Conservation (phyloP, 495 filamentous ascomycete species). For the Xylaria telfairii region DNA sequence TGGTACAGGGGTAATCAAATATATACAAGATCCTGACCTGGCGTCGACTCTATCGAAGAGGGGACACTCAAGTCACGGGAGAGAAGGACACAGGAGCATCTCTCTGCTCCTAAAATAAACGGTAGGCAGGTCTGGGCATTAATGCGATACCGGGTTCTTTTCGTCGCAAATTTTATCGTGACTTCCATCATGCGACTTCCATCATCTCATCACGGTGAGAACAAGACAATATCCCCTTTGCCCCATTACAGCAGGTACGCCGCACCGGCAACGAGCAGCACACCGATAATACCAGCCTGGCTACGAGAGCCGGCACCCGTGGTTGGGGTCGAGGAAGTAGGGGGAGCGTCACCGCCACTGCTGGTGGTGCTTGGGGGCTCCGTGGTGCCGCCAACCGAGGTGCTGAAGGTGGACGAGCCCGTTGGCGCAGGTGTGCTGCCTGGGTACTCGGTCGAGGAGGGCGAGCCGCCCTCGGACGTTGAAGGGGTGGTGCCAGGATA, state of each 20-base stretch:
- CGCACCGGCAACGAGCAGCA: constrained; percentile 31
- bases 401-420: constrained; percentile 16
- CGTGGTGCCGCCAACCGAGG: constrained; percentile 4
- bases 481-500: constrained; percentile 14
- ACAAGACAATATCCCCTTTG: neutral
- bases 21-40: constrained; percentile 18
- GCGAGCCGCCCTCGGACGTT: neutral
- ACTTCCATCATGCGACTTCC: constrained; percentile 1
- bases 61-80: neutral
- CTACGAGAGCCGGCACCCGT: constrained; percentile 23
- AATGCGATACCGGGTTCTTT: neutral
- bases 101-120: neutral
- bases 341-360: neutral
- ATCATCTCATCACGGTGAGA: neutral
- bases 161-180: neutral
- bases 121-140: neutral
- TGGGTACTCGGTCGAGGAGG: constrained; percentile 6
- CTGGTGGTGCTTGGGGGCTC: constrained; percentile 12
- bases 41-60: neutral
- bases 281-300: constrained; percentile 28
- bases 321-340: constrained; percentile 11
- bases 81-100: neutral
- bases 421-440: constrained; percentile 7
- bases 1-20: constrained; percentile 21
- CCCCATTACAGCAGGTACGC: constrained; percentile 35